Evolutionary conservation across 805 yeast genomes (phyloP), one percentile per base, ranked within the genome.

Genomic region (Candida tallmaniae): DNA sequence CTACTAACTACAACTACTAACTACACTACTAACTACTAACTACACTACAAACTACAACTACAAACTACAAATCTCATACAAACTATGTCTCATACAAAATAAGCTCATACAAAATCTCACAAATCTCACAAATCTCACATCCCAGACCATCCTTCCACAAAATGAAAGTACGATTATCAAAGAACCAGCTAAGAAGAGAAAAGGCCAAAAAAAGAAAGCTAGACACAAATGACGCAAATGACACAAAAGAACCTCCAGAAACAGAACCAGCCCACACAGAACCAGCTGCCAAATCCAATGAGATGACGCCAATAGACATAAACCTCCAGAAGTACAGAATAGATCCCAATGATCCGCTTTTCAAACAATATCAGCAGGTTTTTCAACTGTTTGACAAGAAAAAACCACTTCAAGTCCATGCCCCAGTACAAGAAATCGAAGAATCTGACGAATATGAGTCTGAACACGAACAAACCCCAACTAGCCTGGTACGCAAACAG

Each of bases 131-230:
- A n/a, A n/a, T n/a, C n/a, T n/a, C n/a, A n/a, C n/a, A n/a, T n/a
- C n/a, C n/a, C n/a, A n/a, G n/a, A n/a, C n/a, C n/a, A n/a, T n/a
- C n/a, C n/a, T n/a, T n/a, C n/a, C n/a, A n/a, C n/a, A n/a, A n/a
- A n/a, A n/a, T n/a, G 14, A 24, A 24, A 24, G 27, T 24, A 8
- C 29, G 44, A 21, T 60, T 74, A 40, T 58, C 74, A 6, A 76
- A 74, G 57, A 76, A 76, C 50, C 80, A 74, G 50, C 47, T 73
- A 16, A 54, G 82, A 36, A 54, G 82, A 37, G 79, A 68, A 38
- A 51, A 59, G 34, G 62, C 60, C 12, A 68, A 68, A 47, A 57
- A 49, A 32, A 43, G 67, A 45, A 67, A 64, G 48, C 39, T 47
- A 17, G 56, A 29, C 15, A n/a, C 26, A 22, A n/a, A 21, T 7